phyloP scores from a whole-genome alignment of 2,329 filamentous ascomycete genomes.

The Chrysosporium keratinophilum region DNA sequence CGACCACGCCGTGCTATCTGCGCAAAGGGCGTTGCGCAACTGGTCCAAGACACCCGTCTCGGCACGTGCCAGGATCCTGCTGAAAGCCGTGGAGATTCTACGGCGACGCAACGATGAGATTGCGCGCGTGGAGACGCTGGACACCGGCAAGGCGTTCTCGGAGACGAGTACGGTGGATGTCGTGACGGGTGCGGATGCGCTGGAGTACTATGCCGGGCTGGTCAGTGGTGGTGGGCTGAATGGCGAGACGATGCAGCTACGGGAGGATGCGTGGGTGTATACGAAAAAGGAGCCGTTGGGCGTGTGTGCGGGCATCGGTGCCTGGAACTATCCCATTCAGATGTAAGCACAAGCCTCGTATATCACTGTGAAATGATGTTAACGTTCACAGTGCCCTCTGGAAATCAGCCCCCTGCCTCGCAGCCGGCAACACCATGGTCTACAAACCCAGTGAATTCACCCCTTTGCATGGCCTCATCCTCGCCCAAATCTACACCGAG shows the following conservation, averaged over 20 bases:
- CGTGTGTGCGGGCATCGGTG: slow-evolving; percentile 76
- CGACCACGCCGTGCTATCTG: slow-evolving; percentile 61
- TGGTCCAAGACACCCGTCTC: slow-evolving; percentile 71
- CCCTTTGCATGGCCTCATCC: slow-evolving; percentile 64
- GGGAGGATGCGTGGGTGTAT: slow-evolving; percentile 70
- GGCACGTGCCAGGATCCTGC: slow-evolving; percentile 65
- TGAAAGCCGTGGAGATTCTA: slow-evolving; percentile 62
- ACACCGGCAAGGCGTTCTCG: slow-evolving; percentile 76
- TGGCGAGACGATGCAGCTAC: slow-evolving; percentile 64
- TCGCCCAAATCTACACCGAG: slow-evolving; percentile 66
- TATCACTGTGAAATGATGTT: no score
- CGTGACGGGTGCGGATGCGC: slow-evolving; percentile 69
- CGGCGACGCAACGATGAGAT: slow-evolving; percentile 69
- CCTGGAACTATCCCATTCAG: slow-evolving; percentile 88
- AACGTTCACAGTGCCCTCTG: slow-evolving; percentile 51
- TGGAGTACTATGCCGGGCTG: slow-evolving; percentile 77
- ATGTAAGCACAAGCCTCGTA: no score
- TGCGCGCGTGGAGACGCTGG: slow-evolving; percentile 66
- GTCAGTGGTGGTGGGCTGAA: slow-evolving; percentile 69
- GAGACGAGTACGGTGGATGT: slow-evolving; percentile 80
- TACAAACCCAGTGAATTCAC: slow-evolving; percentile 87
- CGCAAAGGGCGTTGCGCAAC: slow-evolving; percentile 57
- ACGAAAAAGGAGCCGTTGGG: slow-evolving; percentile 72
- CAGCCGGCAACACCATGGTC: slow-evolving; percentile 80
- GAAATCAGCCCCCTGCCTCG: slow-evolving; percentile 78